Percentiles rank a stretch among this genome's conserved stretches.
These are phyloP conservation scores for Cryptosporidium baileyi DNA, from an alignment of 169 alveolate genomes.

Conservation along the genomic window DNA sequence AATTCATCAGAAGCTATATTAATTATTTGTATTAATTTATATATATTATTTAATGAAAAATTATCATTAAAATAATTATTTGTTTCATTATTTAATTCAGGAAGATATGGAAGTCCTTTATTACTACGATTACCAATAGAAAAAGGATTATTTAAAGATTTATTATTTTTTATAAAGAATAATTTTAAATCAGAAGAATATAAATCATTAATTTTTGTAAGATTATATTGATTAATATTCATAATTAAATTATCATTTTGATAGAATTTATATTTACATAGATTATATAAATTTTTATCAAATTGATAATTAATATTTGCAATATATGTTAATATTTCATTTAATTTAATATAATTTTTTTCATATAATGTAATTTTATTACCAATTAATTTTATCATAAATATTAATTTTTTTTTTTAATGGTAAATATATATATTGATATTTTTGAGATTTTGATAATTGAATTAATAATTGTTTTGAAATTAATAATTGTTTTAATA, in stretches of 20 bases:
- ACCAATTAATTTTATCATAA: constrained; percentile 1
- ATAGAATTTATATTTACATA: no score
- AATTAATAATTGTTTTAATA: neutral
- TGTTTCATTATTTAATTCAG: neutral
- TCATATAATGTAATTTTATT: constrained; percentile 2
- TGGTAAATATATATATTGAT: constrained; percentile 7
- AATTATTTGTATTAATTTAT: neutral
- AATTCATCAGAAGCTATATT: neutral
- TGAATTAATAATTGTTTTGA: neutral
- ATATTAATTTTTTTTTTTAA: constrained; percentile 14
- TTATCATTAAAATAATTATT: neutral
- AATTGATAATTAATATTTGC: neutral
- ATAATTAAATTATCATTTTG: no score
- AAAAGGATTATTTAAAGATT: neutral
- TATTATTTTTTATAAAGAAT: no score
- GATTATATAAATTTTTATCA: no score
- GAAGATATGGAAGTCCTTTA: constrained; percentile 42
- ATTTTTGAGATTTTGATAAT: neutral
- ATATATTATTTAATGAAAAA: neutral
- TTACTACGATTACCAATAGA: constrained; percentile 5
- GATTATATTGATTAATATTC: no score
- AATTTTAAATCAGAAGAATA: no score
- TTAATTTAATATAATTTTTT: neutral
- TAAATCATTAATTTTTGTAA: no score
- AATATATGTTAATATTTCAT: neutral